phyloP scores from a whole-genome alignment of 1,284 basidiomycete species.

The Ganoderma meredithae region DNA sequence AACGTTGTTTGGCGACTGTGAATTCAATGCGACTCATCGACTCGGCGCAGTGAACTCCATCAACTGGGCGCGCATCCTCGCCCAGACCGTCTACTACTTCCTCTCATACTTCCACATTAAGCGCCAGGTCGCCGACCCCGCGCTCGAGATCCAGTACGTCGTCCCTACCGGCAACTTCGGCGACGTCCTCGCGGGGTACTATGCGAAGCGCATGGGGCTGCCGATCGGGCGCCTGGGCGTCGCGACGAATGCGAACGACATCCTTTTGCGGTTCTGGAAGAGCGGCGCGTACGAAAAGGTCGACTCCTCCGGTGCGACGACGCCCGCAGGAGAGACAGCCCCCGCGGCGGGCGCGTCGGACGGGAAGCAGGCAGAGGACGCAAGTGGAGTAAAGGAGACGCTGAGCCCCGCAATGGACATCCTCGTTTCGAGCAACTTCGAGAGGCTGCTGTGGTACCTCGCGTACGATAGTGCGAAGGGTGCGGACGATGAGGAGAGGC shows the following conservation, averaged over 20 bases:
- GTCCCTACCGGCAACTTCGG: slow-evolving; percentile 99
- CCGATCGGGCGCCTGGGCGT: slow-evolving; percentile 87
- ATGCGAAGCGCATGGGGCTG: slow-evolving; percentile 95
- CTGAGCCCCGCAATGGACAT: slow-evolving; percentile 99
- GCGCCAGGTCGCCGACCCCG: slow-evolving; percentile 53
- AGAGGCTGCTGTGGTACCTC: slow-evolving; percentile 95
- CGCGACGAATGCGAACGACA: slow-evolving; percentile 98
- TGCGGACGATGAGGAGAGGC: slow-evolving; percentile 41
- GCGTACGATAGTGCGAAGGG: slow-evolving; percentile 72
- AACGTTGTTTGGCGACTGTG: slow-evolving; percentile 86
- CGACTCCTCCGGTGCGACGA: slow-evolving; percentile 49
- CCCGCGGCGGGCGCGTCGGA: slow-evolving; percentile 57
- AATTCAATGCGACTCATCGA: slow-evolving; percentile 89
- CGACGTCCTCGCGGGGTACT: slow-evolving; percentile 97
- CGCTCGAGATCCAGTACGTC: slow-evolving; percentile 80
- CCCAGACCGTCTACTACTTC: slow-evolving; percentile 99
- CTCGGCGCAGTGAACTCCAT: slow-evolving; percentile 99
- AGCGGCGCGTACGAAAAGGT: slow-evolving; percentile 93
- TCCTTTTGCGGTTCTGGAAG: slow-evolving; percentile 95
- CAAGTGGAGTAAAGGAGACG: slow-evolving; percentile 86
- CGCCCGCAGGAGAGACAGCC: neutral
- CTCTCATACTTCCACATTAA: slow-evolving; percentile 86
- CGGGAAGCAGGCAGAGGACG: slow-evolving; percentile 66
- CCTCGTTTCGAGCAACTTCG: slow-evolving; percentile 97
- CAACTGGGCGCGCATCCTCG: slow-evolving; percentile 99